These are phyloP conservation scores for Allantophomopsis lycopodina DNA, from an alignment of 2,329 filamentous ascomycete species.

Conservation along the genomic window DNA sequence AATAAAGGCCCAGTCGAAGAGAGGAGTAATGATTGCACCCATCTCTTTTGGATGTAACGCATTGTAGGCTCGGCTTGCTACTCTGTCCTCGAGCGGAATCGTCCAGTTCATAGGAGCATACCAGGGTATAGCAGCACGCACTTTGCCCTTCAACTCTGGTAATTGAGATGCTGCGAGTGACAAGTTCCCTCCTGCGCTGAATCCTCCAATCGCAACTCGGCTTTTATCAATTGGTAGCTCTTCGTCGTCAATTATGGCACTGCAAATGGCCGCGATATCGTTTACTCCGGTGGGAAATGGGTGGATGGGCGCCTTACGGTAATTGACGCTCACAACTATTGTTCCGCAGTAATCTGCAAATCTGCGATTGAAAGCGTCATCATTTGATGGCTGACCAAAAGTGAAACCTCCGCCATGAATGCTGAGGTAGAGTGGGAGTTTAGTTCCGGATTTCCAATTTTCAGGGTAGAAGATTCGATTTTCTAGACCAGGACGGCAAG, in stretches of 20 bases:
- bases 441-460: slow-evolving; percentile 16
- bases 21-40: background rate
- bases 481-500: slow-evolving; percentile 12
- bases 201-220: slow-evolving; percentile 29
- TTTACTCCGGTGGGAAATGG: slow-evolving; percentile 29
- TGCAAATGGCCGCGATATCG: slow-evolving; percentile 29
- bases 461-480: slow-evolving; percentile 26
- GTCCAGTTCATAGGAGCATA: slow-evolving; percentile 30
- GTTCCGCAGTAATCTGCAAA: slow-evolving; percentile 25
- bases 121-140: slow-evolving; percentile 25
- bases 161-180: slow-evolving; percentile 26
- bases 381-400: slow-evolving; percentile 25
- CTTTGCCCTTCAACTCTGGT: slow-evolving; percentile 15
- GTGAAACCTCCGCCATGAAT: slow-evolving; percentile 38
- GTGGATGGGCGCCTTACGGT: slow-evolving; percentile 28
- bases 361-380: slow-evolving; percentile 30
- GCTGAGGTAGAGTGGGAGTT: slow-evolving; percentile 28
- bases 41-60: slow-evolving; percentile 5
- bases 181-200: slow-evolving; percentile 37
- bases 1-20: slow-evolving; percentile 13
- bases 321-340: slow-evolving; percentile 32
- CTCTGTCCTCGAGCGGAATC: slow-evolving; percentile 16
- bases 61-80: slow-evolving; percentile 18
- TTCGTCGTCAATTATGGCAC: slow-evolving; percentile 26
- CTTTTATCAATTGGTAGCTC: slow-evolving; percentile 29